Evolutionary conservation across 176 grass and related monocot genomes (phyloP), one percentile per base, ranked within the genome.

Genomic region (Paspalum vaginatum): DNA sequence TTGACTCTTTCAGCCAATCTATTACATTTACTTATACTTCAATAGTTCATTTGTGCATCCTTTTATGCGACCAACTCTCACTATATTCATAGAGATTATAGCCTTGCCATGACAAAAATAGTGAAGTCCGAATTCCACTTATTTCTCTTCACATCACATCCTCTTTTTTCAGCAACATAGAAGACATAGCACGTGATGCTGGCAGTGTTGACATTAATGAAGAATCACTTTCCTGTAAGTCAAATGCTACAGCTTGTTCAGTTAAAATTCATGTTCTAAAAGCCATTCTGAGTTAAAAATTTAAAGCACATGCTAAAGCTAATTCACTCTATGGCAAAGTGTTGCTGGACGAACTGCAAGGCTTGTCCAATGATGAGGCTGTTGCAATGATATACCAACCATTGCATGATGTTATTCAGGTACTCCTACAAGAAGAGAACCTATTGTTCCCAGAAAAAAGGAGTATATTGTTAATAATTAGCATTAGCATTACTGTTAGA

Each of bases 101-200:
- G 24, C 20, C 2, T 67, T 74, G 44, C 50, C 26, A 9, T 65
- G 72, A 66, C 62, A 47, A 73, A 58, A 11, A 66, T 12, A 3
- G 20, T 72, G 4, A 54, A 39, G 17, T 47, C 16, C 67, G 11
- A 67, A 39, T 42, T 61, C 9, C n/a, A 61, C 6, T 15, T 43
- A 18, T 51, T 40, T 68, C 27, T 75, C 0, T 40, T 64, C 44
- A 90, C 87, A 58, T 81, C 51, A 45, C 56, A 41, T 50, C 47
- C 53, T 82, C 64, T 20, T 42, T 85, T 82, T 70, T 37, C 65
- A 98, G 95, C 88, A 98, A 98, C 81, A 94, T 94, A 89, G 95
- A 98, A 86, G 95, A 98, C 41, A 92, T 89, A 85, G 83, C 95
- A 53, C 92, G 95, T 76, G 95, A 98, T 46, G 70, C 88, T 77